Evolutionary conservation across 148 eudicot genomes (phyloP), one percentile per base, ranked within the genome.

Genomic region (Fagopyrum tataricum): DNA sequence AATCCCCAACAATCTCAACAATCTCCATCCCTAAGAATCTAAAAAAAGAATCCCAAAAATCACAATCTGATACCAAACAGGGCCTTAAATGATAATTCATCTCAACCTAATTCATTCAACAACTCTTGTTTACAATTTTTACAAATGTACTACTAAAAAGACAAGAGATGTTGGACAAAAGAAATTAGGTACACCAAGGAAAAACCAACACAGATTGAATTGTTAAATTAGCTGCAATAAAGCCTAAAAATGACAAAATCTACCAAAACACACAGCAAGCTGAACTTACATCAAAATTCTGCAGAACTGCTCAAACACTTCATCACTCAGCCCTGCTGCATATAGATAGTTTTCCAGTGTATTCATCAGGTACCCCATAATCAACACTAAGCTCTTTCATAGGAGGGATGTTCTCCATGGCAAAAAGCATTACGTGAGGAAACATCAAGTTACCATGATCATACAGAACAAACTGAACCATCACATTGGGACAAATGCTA

Each of bases 331-430:
- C 79, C 79, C 20, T 70, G 37, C 37, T 31, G 85, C 91, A 93
- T 53, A 93, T 90, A 62, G 89, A 81, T 78, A 90, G 87, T 78
- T 85, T 90, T 64, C 85, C 96, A 3, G 86, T 80, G 80, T 81
- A 81, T 59, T 92, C 96, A 85, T 87, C 90, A 49, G 93, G 85
- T 43, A 88, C 89, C 18, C 97, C 98, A 78, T 90, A 90, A 83
- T 92, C 97, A 75, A 92, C 82, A 75, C 90, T 90, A 55, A 92
- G 90, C 82, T 92, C 97, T 69, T 91, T 86, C 89, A 92, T 71
- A 4, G 97, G 97, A 48, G 97, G 90, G 67, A 92, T 88, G 67
- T 87, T 90, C 82, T 92, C 98, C 90, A 87, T 79, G 2, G 98
- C 98, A 80, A 90, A 92, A 24, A 92, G 73, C 98, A 92, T 90